Evolutionary conservation across 257 asterid species (phyloP).

Genomic region (Ocimum tenuiflorum): DNA sequence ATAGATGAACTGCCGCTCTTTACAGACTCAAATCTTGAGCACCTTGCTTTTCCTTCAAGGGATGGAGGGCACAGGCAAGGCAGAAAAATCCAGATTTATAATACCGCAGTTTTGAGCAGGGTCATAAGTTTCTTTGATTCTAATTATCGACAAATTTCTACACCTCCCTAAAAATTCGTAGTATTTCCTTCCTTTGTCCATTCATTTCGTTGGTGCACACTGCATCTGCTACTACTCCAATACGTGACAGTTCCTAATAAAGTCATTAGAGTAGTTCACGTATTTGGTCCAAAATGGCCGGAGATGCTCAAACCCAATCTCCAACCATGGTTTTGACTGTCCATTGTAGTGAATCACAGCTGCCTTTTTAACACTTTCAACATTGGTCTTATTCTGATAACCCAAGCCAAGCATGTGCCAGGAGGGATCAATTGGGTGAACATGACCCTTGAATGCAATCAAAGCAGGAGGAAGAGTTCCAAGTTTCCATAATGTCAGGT

Average conservation of each 20-base stretch:
- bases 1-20: conserved; percentile 38
- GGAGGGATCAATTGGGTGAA: conserved; percentile 79
- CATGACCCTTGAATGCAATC: conserved; percentile 84
- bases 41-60: conserved; percentile 24
- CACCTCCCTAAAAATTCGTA: conserved; percentile 22
- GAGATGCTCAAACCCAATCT: conserved; percentile 96
- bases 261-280: conserved; percentile 81
- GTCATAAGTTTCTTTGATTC: conserved; percentile 25
- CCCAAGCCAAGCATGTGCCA: conserved; percentile 99
- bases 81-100: conserved; percentile 16
- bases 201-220: conserved; percentile 3
- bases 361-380: conserved; percentile 68
- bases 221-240: conserved; percentile 43
- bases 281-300: conserved; percentile 97
- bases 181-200: conserved; percentile 22
- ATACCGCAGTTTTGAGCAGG: conserved; percentile 21
- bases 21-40: conserved; percentile 44
- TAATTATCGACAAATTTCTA: conserved; percentile 25
- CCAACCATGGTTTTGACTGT: conserved; percentile 95
- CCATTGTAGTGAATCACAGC: conserved; percentile 98
- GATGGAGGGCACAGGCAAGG: conserved; percentile 6
- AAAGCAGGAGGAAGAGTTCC: conserved; percentile 99
- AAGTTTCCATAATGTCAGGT: conserved; percentile 90
- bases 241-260: conserved; percentile 82
- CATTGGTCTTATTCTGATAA: conserved; percentile 71